Base-by-base conservation (phyloP, 2,329 filamentous ascomycete genomes). In the Diaporthe vexans region DNA sequence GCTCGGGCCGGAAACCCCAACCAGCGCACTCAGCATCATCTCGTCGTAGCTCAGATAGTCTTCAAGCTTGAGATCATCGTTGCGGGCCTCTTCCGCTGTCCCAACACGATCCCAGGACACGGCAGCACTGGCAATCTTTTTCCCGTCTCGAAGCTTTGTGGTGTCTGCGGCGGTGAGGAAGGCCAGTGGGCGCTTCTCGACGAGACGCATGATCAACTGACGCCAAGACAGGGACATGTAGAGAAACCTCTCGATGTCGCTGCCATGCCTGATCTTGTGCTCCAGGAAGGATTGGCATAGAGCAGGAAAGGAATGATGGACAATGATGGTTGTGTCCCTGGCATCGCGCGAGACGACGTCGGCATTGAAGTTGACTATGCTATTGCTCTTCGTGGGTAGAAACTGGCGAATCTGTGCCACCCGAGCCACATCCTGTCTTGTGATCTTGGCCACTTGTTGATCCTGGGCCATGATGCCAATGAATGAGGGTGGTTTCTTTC, bases 1-100 rank as follows among this genome's bases (percentile, higher is more conserved):
- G 57, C 80, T 82, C 0, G 80, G 77, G 1, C 79, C 77, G 72
- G 80, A 82, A 19, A 81, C 79, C 2, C 78, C 81, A 0, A 82
- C 33, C 11, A 83, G 74, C 43, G 79, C 80, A 10, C 80, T 75
- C 9, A 82, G 76, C 81, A 83, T 81, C 8, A 83, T 82, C 75
- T 82, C 81, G 63, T 83, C 81, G 59, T 83, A 83, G 68, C 79
- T 81, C 9, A 83, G 75, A 71, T 81, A 81, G 0, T 81, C 78
- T 2, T 48, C 4, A 1, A 82, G 76, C 13, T 35, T 63, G 7
- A 81, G 52, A 33, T 75, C 26, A 1, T 19, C n/a, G 46, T 80
- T 77, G 6, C 37, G 26, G 9, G 11, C 13, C 58, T 79, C 77
- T 10, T 37, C 10, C 5, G 52, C 17, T 10, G 54, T 73, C 1